Evolutionary conservation across 1,284 basidiomycete species (phyloP).

Genomic region (Puccinia hordei): DNA sequence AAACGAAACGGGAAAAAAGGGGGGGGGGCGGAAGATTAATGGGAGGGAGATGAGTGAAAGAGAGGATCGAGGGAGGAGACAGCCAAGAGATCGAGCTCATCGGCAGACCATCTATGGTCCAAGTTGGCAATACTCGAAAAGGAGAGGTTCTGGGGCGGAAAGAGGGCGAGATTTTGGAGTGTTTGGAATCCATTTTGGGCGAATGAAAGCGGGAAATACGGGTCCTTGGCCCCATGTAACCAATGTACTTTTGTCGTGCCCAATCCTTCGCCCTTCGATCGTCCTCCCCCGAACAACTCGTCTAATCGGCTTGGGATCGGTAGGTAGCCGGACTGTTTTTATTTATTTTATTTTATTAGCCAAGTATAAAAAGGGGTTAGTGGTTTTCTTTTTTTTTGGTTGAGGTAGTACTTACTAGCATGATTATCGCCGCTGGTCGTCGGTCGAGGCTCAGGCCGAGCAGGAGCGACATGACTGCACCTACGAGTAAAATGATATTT

Average conservation of each 20-base stretch:
- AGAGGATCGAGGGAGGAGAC: not conserved
- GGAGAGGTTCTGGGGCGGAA: not conserved
- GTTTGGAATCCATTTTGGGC: not conserved
- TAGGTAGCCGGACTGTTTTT: too few relatives aligned
- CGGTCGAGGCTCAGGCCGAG: conserved; percentile 10
- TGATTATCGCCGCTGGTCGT: not conserved
- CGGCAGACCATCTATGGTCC: not conserved
- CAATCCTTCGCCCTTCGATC: not conserved
- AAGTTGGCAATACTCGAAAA: not conserved
- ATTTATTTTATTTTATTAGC: too few relatives aligned
- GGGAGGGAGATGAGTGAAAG: not conserved
- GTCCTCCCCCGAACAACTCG: not conserved
- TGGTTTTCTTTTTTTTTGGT: too few relatives aligned
- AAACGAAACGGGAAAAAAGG: too few relatives aligned
- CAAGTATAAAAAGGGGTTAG: too few relatives aligned
- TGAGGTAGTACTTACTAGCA: not conserved
- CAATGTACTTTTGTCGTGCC: not conserved
- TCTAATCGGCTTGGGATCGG: not conserved
- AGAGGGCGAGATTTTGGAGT: not conserved
- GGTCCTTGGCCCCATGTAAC: not conserved
- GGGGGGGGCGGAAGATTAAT: not conserved
- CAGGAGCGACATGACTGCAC: conserved; percentile 27
- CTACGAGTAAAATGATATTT: not conserved
- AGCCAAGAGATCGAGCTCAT: not conserved
- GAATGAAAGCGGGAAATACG: not conserved